Evolutionary conservation across 2,329 filamentous ascomycete genomes (phyloP).

Genomic region (Fusarium setosum): DNA sequence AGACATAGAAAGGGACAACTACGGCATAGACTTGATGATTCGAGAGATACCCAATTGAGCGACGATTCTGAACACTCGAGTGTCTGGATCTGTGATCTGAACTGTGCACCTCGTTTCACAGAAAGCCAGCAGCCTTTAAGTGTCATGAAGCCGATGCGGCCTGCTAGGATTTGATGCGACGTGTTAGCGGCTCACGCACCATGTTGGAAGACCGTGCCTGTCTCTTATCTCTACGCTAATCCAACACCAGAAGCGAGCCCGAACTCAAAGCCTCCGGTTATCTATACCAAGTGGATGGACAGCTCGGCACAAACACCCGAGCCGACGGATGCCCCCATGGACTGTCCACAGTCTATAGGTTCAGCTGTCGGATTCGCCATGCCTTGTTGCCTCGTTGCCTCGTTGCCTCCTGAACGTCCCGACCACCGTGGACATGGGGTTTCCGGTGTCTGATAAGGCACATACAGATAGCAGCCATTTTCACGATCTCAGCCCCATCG

Average conservation of each 20-base stretch:
- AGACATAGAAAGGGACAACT: background rate
- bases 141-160: background rate
- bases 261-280: slow-evolving; percentile 11
- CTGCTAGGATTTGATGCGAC: background rate
- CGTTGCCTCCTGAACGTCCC: too few species aligned
- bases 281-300: slow-evolving; percentile 18
- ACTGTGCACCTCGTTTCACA: background rate
- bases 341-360: background rate
- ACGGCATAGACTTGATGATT: background rate
- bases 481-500: background rate
- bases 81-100: slow-evolving; percentile 13
- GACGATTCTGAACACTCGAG: background rate
- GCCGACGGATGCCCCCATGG: background rate
- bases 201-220: slow-evolving; percentile 1
- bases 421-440: too few species aligned
- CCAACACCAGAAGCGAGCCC: slow-evolving; percentile 19
- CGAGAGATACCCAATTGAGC: slow-evolving; percentile 19
- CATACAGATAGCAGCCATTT: background rate
- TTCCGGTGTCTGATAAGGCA: too few species aligned
- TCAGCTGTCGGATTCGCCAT: slow-evolving; percentile 15
- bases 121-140: background rate
- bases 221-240: slow-evolving; percentile 39
- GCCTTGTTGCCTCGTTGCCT: too few species aligned
- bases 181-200: background rate
- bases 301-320: background rate